Evolutionary conservation across 2,329 filamentous ascomycete species (phyloP), one percentile per base, ranked within the genome.

Genomic region (Fusarium sulawesiense): DNA sequence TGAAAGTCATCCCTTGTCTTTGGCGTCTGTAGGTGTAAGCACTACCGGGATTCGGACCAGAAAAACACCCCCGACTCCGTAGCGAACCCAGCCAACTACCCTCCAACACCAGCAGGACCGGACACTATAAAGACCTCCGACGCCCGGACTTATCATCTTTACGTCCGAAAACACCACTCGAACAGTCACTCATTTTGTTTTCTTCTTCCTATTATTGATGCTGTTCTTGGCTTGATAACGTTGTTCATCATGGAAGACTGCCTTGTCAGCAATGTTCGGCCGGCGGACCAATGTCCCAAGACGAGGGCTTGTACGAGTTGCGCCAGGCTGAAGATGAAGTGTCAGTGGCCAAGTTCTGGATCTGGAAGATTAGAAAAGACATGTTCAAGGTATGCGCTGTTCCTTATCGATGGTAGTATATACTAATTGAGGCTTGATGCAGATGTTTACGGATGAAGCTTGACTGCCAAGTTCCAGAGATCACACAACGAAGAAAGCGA

Each of bases 321-420:
- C 63, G 79, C 77, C 29, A 73, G 75, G 23, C 69, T 80, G 13
- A 80, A 80, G 71, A 81, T 80, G 68, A 80, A 77, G 48, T 81
- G 79, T 49, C 75, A 75, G 23, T 81, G 78, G 79, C 75, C 73
- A 32, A 66, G 40, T 29, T 57, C 70, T 37, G 77, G 71, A 0
- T 60, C 73, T 16, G 71, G 56, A 3, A 57, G 68, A 20, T 25
- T 56, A 21, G 71, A 74, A 41, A 64, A 61, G 32, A 56, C 49
- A 4, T 79, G 77, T 48, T 72, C 76, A 30, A 76, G 77, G 78
- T 79, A 62, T 42, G 29, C 4, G 3, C 44, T 23, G 0, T 9
- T 13, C 0, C 1, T 7, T 3, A 1, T 13, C 14, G 14, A 5
- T 8, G 1, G 14, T 11, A 1, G 7, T 16, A 16, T 25, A 8